Percentiles rank a stretch among this genome's conserved stretches.
Conservation (phyloP, 2,329 filamentous ascomycete genomes). For the Ciborinia camelliae region DNA sequence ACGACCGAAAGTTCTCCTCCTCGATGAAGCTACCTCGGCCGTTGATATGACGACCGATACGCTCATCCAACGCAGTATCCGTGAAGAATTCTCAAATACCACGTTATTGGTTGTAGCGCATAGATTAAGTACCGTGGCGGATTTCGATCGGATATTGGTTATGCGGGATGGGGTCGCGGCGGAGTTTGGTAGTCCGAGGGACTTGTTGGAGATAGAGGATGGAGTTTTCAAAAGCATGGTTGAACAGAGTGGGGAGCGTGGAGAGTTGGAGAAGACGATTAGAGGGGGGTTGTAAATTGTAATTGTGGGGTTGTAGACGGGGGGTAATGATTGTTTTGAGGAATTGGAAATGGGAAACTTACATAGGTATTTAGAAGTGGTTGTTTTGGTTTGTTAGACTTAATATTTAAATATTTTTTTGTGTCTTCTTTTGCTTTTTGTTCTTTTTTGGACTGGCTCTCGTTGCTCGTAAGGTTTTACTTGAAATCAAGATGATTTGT, state of each 20-base stretch:
- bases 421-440: neutral
- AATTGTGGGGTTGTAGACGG: neutral
- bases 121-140: slow-evolving; percentile 68
- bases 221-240: slow-evolving; percentile 28
- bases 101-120: slow-evolving; percentile 73
- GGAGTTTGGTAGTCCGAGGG: slow-evolving; percentile 62
- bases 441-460: neutral
- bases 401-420: neutral
- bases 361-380: neutral
- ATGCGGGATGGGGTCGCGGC: slow-evolving; percentile 62
- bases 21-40: slow-evolving; percentile 74
- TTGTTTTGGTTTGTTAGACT: neutral
- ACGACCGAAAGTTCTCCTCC: slow-evolving; percentile 68
- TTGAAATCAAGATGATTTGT: neutral
- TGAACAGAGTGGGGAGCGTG: slow-evolving; percentile 35
- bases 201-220: slow-evolving; percentile 42
- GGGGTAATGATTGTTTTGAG: neutral
- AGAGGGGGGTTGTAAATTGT: neutral
- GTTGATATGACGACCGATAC: slow-evolving; percentile 73
- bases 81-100: slow-evolving; percentile 64
- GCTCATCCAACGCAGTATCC: slow-evolving; percentile 69
- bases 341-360: neutral
- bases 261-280: slow-evolving; percentile 28
- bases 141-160: slow-evolving; percentile 74
- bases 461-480: neutral